Percentiles rank a stretch among this genome's conserved stretches.
These are phyloP conservation scores for Sordariomycetes sp. DNA, from an alignment of 2,329 filamentous ascomycete genomes.

Conservation along the genomic window DNA sequence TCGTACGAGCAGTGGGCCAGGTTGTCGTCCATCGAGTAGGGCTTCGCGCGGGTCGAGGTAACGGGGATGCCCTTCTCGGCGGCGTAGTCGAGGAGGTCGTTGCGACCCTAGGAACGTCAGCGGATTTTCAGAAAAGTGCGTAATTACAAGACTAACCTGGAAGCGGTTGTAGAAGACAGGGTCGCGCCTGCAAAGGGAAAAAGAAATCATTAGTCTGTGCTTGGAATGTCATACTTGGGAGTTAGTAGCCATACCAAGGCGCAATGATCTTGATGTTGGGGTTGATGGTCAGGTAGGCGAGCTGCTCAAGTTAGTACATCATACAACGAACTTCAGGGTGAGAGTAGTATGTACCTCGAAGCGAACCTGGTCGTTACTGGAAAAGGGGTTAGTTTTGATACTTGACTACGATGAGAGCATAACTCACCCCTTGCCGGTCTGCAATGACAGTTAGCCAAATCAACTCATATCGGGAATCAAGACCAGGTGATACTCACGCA, in stretches of 20 bases:
- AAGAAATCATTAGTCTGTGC: background rate
- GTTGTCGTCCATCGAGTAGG: slow-evolving; percentile 36
- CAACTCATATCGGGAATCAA: background rate
- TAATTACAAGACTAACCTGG: background rate
- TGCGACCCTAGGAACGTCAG: slow-evolving; percentile 32
- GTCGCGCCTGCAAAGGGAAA: background rate
- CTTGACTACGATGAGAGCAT: slow-evolving; percentile 2
- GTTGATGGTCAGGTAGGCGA: slow-evolving; percentile 31
- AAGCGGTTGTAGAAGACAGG: slow-evolving; percentile 1
- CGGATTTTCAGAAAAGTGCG: background rate
- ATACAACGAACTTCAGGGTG: background rate
- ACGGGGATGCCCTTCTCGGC: slow-evolving; percentile 47
- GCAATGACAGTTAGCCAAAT: background rate
- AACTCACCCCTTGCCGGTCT: slow-evolving; percentile 39
- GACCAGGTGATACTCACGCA: slow-evolving; percentile 19
- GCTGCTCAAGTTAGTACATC: slow-evolving; percentile 9
- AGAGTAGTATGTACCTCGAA: slow-evolving; percentile 6
- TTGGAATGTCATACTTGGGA: slow-evolving; percentile 16
- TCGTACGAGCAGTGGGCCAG: slow-evolving; percentile 70
- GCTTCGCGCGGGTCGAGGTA: slow-evolving; percentile 58
- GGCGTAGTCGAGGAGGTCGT: slow-evolving; percentile 54
- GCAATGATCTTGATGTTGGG: slow-evolving; percentile 59
- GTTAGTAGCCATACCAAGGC: slow-evolving; percentile 62
- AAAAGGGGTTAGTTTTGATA: background rate
- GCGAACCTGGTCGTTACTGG: slow-evolving; percentile 2